Conservation (phyloP, 257 asterid species). For the Oldenlandia corymbosa region DNA sequence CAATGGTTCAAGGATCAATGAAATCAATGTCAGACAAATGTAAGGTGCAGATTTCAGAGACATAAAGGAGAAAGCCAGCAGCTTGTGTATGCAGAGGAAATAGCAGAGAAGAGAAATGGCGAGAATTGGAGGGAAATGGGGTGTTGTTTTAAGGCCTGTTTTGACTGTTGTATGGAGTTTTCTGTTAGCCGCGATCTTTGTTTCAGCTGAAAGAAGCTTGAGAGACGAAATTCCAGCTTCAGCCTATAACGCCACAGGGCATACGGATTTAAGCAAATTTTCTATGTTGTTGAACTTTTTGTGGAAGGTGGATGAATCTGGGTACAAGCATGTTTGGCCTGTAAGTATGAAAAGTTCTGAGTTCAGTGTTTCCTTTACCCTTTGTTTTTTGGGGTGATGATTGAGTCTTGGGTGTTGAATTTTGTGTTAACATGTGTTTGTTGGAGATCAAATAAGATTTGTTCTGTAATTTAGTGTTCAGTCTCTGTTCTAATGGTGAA, state of each 20-base stretch:
- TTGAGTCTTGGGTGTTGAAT: background rate
- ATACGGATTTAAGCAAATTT: constrained; percentile 36
- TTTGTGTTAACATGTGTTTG: background rate
- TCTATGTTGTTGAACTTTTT: constrained; percentile 42
- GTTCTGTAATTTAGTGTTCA: background rate
- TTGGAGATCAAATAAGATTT: background rate
- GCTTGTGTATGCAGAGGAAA: background rate
- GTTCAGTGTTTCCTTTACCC: background rate
- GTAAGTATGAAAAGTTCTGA: constrained; percentile 38
- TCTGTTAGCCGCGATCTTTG: constrained; percentile 62
- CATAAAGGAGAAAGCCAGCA: background rate
- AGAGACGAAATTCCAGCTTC: constrained; percentile 34
- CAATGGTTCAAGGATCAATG: too few species aligned
- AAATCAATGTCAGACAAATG: too few species aligned
- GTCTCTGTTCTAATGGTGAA: background rate
- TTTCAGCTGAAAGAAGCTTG: constrained; percentile 80
- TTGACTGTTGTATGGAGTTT: constrained; percentile 65
- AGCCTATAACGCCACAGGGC: constrained; percentile 21
- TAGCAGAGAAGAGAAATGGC: constrained; percentile 43
- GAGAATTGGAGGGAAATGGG: constrained; percentile 46
- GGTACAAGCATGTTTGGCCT: constrained; percentile 94
- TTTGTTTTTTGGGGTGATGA: background rate
- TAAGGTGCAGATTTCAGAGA: background rate
- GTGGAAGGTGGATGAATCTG: constrained; percentile 62
- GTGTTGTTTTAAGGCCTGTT: constrained; percentile 55